Conservation (phyloP, 352 stramenopile species). For the Halophytophthora polymorphica region DNA sequence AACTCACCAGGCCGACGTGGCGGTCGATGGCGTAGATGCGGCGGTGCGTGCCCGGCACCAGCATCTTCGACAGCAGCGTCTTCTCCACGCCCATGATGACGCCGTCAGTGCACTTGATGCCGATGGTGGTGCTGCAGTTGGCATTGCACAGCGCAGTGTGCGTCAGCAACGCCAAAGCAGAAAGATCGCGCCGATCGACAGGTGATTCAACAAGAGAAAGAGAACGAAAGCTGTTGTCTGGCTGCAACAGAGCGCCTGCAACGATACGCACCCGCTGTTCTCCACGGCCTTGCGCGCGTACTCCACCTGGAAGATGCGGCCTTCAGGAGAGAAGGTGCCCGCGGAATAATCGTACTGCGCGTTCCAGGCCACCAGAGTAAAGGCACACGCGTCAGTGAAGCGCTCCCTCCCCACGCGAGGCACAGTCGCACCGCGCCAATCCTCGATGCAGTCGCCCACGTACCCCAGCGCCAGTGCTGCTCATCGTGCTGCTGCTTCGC, state of each 20-base stretch:
- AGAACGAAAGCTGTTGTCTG: no score
- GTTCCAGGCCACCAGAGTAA: not conserved
- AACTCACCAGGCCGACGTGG: conserved; percentile 84
- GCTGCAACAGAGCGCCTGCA: not conserved
- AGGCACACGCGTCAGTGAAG: not conserved
- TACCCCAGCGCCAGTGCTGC: conserved; percentile 79
- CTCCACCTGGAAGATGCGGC: conserved; percentile 98
- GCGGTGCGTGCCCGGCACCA: conserved; percentile 88
- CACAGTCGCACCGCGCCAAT: not conserved
- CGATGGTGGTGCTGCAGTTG: conserved; percentile 89
- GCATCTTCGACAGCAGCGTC: conserved; percentile 91
- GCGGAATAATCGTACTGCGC: conserved; percentile 82
- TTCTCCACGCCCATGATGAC: conserved; percentile 98
- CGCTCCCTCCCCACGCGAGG: not conserved
- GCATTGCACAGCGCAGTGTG: not conserved
- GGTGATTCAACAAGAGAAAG: not conserved
- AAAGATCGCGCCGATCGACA: not conserved
- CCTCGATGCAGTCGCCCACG: not conserved
- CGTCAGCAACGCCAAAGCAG: not conserved
- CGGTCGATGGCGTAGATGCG: conserved; percentile 89
- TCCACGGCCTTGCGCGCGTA: conserved; percentile 98
- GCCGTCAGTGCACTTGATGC: conserved; percentile 97
- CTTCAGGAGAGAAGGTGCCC: conserved; percentile 96
- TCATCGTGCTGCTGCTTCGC: conserved; percentile 44
- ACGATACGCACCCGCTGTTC: conserved; percentile 83